Conservation (phyloP, 768 basidiomycete genomes). For the Gyrodon lividus region DNA sequence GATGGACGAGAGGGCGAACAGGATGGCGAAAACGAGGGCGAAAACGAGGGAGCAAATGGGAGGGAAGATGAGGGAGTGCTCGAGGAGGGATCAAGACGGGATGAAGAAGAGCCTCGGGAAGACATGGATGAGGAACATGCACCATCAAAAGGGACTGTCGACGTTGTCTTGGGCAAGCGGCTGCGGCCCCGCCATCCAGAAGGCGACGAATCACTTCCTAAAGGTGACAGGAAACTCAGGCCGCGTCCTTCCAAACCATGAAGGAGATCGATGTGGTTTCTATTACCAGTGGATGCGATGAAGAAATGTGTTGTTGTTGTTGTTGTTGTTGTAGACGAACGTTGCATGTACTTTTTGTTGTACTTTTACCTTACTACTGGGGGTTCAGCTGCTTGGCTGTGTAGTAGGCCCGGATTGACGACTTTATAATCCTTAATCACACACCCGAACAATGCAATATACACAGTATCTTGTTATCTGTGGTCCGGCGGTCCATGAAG, state of each 20-base stretch:
- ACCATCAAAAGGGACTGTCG: not conserved
- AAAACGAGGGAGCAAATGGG: not conserved
- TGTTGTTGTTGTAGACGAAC: not conserved
- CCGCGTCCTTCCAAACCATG: slow-evolving; percentile 10
- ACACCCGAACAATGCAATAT: not conserved
- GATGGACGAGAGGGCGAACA: not conserved
- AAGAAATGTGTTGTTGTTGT: too few species aligned
- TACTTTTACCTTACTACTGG: not conserved
- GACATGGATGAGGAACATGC: not conserved
- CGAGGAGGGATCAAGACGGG: not conserved
- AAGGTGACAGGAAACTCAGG: slow-evolving; percentile 14
- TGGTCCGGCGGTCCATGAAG: slow-evolving; percentile 25
- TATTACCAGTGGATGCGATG: not conserved
- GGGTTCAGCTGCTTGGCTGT: too few species aligned
- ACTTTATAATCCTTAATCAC: not conserved
- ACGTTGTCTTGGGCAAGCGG: slow-evolving; percentile 14
- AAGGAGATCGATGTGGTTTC: not conserved
- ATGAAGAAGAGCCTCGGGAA: not conserved
- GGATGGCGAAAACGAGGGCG: not conserved
- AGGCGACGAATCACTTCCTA: slow-evolving; percentile 6
- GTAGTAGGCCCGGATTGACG: too few species aligned
- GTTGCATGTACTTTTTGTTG: not conserved
- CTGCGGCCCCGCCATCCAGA: slow-evolving; percentile 11
- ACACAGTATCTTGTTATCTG: slow-evolving; percentile 7
- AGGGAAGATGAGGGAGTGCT: slow-evolving; percentile 10